Conservation (phyloP, 2,329 filamentous ascomycete genomes). For the Claviceps humidiphila region DNA sequence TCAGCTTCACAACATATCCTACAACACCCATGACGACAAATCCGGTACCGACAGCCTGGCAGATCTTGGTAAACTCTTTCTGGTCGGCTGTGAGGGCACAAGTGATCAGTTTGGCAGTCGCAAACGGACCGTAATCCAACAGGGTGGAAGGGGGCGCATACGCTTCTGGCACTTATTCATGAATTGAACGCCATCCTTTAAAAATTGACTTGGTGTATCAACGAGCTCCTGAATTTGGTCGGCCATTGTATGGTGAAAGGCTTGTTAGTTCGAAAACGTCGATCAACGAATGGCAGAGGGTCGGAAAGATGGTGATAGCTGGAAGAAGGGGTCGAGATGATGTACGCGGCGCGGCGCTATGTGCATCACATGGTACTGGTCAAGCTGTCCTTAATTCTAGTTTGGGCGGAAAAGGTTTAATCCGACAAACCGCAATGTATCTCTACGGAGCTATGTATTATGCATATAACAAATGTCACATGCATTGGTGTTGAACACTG, state of each 20-base stretch:
- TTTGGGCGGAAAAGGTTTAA: constrained; percentile 2
- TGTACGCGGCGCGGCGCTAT: not conserved
- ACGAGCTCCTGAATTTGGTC: constrained; percentile 59
- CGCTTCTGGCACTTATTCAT: constrained; percentile 50
- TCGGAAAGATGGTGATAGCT: not conserved
- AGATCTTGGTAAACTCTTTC: constrained; percentile 31
- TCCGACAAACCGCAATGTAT: not conserved
- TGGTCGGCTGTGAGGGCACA: constrained; percentile 21
- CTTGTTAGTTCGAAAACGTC: not conserved
- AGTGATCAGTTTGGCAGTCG: not conserved
- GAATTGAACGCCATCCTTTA: constrained; percentile 48
- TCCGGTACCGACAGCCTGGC: constrained; percentile 52
- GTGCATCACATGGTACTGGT: not conserved
- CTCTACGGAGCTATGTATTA: too few relatives aligned
- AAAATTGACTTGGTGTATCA: constrained; percentile 54
- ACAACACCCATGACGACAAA: constrained; percentile 60
- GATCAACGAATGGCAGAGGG: not conserved
- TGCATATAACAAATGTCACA: too few relatives aligned
- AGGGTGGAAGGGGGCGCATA: constrained; percentile 21
- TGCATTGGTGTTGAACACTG: too few relatives aligned
- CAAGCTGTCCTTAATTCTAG: constrained; percentile 6
- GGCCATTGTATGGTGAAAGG: constrained; percentile 34
- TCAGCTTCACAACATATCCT: constrained; percentile 58
- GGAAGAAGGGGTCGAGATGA: not conserved
- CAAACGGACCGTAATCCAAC: not conserved